phyloP scores from a whole-genome alignment of 1,139 yeast genomes.

The Debaryomyces sp. region DNA sequence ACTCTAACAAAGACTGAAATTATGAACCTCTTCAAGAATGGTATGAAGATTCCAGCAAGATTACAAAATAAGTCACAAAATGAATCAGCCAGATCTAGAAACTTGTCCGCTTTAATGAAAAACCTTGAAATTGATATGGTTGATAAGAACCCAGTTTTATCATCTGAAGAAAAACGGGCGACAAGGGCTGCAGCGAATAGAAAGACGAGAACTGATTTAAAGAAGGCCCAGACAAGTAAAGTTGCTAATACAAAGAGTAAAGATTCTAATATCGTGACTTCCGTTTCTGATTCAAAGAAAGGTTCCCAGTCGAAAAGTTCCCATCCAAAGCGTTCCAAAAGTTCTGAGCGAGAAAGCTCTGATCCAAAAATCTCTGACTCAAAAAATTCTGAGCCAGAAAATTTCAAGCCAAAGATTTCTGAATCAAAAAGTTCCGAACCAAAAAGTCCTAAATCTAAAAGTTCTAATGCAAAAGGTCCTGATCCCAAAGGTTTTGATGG shows the following conservation, averaged over 20 bases:
- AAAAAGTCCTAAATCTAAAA: neutral
- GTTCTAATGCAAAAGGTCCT: neutral
- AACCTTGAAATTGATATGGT: constrained; percentile 29
- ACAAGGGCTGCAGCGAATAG: neutral
- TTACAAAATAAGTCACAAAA: constrained; percentile 14
- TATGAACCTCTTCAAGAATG: constrained; percentile 26
- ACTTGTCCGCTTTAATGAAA: constrained; percentile 15
- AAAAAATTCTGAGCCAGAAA: neutral
- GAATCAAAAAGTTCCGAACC: neutral
- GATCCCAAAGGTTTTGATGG: neutral
- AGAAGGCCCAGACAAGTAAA: neutral
- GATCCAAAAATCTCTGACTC: neutral
- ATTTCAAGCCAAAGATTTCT: neutral
- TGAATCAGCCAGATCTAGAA: neutral
- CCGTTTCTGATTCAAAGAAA: neutral
- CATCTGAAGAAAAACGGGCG: constrained; percentile 7
- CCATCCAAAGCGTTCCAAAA: neutral
- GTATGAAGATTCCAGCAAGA: constrained; percentile 19
- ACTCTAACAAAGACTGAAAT: constrained; percentile 28
- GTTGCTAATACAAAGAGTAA: neutral
- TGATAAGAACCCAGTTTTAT: constrained; percentile 10
- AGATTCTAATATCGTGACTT: neutral
- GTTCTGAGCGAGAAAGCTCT: neutral
- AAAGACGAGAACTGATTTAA: neutral
- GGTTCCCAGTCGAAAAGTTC: neutral